Base-by-base conservation (phyloP, 192 early-diverging fungal genomes). In the Allomyces macrogynus region DNA sequence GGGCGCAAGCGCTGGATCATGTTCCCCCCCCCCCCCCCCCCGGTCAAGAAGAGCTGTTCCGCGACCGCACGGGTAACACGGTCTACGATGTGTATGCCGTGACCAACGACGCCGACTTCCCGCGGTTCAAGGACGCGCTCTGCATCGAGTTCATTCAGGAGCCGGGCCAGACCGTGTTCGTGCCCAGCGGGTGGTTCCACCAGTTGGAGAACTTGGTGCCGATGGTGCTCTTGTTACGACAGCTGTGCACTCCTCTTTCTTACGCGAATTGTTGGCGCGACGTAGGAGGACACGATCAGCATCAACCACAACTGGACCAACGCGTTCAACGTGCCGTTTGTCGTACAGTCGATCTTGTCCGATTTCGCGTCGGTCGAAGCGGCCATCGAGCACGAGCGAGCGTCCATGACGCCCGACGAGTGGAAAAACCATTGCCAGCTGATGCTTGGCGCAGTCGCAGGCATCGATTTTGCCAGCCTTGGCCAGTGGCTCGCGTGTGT, bases 231-330 rank as follows among this genome's bases (percentile, higher is more conserved):
- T 20, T 57, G 9, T 57, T 16, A 9, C 20, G 20, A 14, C 49
- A 3, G 49, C 49, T 0, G 32, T 7, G 3, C 32, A 2, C 8
- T 40, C 12, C 49, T 4, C 49, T n/a, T 57, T 20, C 49, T 57
- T 1, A 57, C 16, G 4, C 32, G 7, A 40, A 0, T 40, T 40
- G 3, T 7, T 40, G 32, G 32, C 20, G 9, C 49, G 16, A 57
- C 16, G 49, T 57, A 57, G 60, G 83, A 82, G 43, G 76, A 81
- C 42, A 84, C 84, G 0, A 84, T 88, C 43, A 86, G 84, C 7
- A 88, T 88, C 68, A 88, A 88, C 66, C 84, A 84, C 71, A 88
- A 88, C 65, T 88, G 87, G 87, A 68, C 73, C 12, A 86, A 88
- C 65, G 80, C 81, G 60, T 78, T 74, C 44, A 84, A 84, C 63